These are phyloP conservation scores for Pseudogymnoascus verrucosus DNA, from an alignment of 2,329 filamentous ascomycete genomes.

Conservation along the genomic window DNA sequence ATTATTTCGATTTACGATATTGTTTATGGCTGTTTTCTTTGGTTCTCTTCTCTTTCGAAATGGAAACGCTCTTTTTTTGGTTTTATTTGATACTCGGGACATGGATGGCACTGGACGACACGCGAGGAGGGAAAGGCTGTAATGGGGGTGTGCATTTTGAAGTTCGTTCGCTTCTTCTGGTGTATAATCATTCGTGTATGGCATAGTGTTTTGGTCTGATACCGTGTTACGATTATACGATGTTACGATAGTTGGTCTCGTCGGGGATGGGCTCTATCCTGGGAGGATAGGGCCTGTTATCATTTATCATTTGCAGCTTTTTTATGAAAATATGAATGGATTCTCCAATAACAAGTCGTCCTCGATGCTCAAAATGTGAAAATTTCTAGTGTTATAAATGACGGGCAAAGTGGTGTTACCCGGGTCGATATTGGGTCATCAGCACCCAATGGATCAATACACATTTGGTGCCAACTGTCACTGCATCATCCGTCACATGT, in stretches of 20 bases:
- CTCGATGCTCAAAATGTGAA: not conserved
- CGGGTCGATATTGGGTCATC: not conserved
- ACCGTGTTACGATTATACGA: slow-evolving; percentile 4
- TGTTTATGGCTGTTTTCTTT: not conserved
- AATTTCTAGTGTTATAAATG: not conserved
- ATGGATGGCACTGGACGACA: not conserved
- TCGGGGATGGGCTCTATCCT: not conserved
- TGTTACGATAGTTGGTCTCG: slow-evolving; percentile 1
- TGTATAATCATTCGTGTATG: not conserved
- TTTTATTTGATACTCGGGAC: not conserved
- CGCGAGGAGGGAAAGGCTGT: not conserved
- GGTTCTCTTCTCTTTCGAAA: not conserved
- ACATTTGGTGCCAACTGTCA: not conserved
- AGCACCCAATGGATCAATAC: not conserved
- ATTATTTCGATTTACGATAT: not conserved
- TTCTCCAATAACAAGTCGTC: not conserved
- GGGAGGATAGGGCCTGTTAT: not conserved
- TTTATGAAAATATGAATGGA: not conserved
- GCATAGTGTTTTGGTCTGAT: not conserved
- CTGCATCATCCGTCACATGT: not conserved
- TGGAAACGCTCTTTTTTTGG: not conserved
- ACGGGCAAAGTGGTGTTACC: not conserved
- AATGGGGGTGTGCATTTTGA: not conserved
- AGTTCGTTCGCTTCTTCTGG: not conserved
- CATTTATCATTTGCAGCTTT: not conserved